A percentile compares a stretch with the other conserved stretches of the same genome.
phyloP scores from a whole-genome alignment of 2,329 filamentous ascomycete genomes.

The Colletotrichum sp. region DNA sequence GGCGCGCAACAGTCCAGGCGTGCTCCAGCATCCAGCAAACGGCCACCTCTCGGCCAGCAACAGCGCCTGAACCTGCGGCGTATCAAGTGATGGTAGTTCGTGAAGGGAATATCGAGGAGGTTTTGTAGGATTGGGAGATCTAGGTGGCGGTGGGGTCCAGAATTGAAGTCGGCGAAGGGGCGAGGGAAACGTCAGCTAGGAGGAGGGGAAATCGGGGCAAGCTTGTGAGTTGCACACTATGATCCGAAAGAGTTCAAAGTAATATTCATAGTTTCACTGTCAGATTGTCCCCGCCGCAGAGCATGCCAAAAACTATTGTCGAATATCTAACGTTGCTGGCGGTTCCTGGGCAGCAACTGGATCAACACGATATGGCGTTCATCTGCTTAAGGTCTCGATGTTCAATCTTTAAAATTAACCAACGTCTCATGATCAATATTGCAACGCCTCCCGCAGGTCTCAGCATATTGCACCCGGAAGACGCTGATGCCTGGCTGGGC shows the following conservation, averaged over 20 bases:
- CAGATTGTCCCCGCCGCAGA: neutral
- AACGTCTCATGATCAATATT: neutral
- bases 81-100: neutral
- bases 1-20: no score
- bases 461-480: neutral
- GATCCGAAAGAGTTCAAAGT: neutral
- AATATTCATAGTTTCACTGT: fast-evolving
- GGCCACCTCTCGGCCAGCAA: neutral
- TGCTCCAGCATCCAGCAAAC: no score
- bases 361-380: neutral
- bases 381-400: neutral
- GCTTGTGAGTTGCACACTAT: neutral
- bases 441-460: neutral
- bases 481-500: neutral
- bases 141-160: no score
- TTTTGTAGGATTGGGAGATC: no score
- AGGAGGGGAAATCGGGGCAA: neutral
- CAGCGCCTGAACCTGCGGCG: neutral
- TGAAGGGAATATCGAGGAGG: neutral
- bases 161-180: no score
- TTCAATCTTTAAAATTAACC: neutral
- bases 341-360: neutral
- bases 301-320: neutral
- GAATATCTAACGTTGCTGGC: neutral
- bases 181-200: no score